phyloP scores from a whole-genome alignment of 2,329 filamentous ascomycete species.

The Fusarium neocosmosporiellum region DNA sequence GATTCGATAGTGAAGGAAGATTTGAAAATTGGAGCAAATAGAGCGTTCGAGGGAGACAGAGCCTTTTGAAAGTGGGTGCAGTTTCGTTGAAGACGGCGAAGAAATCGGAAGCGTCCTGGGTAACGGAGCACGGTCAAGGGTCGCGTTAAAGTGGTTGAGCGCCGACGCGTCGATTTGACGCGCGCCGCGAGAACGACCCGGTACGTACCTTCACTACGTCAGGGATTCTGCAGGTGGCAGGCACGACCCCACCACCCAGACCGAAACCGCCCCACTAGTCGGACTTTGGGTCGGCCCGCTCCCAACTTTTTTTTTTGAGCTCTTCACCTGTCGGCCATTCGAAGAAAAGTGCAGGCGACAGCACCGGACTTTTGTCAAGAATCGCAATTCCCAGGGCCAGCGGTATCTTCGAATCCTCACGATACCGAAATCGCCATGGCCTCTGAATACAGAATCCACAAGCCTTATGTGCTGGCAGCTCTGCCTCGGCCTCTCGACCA shows the following conservation, averaged over 20 bases:
- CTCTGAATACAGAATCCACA: conserved; percentile 70
- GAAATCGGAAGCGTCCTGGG: conserved; percentile 25
- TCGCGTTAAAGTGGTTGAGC: conserved; percentile 44
- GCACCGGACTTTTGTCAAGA: conserved; percentile 19
- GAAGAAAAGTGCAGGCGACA: conserved; percentile 34
- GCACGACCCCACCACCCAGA: conserved; percentile 33
- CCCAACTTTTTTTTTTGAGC: conserved; percentile 50
- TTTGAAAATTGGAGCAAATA: not conserved
- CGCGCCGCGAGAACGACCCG: conserved; percentile 22
- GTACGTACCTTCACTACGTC: conserved; percentile 38
- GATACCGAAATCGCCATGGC: conserved; percentile 57
- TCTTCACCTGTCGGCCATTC: conserved; percentile 38
- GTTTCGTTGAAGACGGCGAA: conserved; percentile 8
- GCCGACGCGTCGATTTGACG: conserved; percentile 36
- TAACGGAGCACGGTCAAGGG: conserved; percentile 25
- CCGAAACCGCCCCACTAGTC: conserved; percentile 43
- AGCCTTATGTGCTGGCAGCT: conserved; percentile 71
- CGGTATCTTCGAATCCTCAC: conserved; percentile 8
- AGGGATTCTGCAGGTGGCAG: conserved; percentile 29
- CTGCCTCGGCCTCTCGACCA: conserved; percentile 69
- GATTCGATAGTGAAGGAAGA: not conserved
- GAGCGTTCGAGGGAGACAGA: not conserved
- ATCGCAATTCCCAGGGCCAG: conserved; percentile 34
- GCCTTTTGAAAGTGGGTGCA: conserved; percentile 1
- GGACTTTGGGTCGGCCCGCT: conserved; percentile 50